Evolutionary conservation across 768 basidiomycete species (phyloP).

Genomic region (Hirschioporus abietinus): DNA sequence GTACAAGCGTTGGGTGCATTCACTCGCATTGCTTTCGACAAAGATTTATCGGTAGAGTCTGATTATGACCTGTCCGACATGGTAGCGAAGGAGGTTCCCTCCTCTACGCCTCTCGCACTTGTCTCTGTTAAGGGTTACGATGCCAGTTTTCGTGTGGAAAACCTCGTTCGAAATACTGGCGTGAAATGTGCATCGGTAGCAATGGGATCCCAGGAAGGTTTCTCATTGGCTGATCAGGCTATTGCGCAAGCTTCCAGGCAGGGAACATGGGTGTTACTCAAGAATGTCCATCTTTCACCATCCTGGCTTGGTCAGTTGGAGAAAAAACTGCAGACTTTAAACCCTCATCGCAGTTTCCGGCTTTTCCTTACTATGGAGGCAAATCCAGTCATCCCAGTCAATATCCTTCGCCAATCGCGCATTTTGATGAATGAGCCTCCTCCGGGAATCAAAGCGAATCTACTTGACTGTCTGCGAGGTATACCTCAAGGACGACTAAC

Average conservation of each 20-base stretch:
- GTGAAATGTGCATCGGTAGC: conserved; percentile 85
- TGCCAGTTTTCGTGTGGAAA: conserved; percentile 95
- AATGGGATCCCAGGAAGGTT: conserved; percentile 99
- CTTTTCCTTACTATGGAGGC: conserved; percentile 99
- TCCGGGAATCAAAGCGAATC: conserved; percentile 93
- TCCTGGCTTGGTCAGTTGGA: conserved; percentile 95
- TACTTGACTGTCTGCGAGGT: conserved; percentile 80
- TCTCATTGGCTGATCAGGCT: conserved; percentile 91
- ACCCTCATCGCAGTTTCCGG: conserved; percentile 87
- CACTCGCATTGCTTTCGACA: conserved; percentile 69
- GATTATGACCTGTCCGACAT: conserved; percentile 72
- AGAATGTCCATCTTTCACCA: conserved; percentile 95
- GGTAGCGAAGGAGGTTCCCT: conserved; percentile 73
- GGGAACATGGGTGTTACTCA: conserved; percentile 94
- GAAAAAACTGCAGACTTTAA: conserved; percentile 91
- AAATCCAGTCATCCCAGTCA: conserved; percentile 90
- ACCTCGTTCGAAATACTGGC: conserved; percentile 71
- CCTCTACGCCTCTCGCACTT: conserved; percentile 81
- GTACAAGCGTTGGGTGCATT: conserved; percentile 77
- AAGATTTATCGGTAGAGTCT: conserved; percentile 70
- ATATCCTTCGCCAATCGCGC: conserved; percentile 92
- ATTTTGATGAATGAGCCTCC: conserved; percentile 99
- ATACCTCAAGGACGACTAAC: conserved; percentile 67
- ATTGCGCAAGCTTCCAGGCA: conserved; percentile 89
- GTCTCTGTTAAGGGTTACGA: conserved; percentile 96